Base-by-base conservation (phyloP, 2,329 filamentous ascomycete genomes). In the Paecilomyces variotii region DNA sequence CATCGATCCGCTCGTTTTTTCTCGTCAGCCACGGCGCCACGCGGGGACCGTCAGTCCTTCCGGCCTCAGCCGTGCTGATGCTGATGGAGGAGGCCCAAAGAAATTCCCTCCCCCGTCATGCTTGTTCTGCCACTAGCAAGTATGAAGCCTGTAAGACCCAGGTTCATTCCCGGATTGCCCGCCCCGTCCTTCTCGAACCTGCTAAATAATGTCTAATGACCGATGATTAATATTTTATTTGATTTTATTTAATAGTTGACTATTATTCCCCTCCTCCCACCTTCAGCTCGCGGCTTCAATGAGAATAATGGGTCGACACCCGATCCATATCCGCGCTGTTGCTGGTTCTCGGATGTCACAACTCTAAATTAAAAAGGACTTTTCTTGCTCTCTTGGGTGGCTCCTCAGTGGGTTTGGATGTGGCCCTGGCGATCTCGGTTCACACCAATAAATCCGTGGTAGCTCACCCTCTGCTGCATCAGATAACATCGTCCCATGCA, bases 11-110 rank as follows among this genome's bases (percentile, higher is more conserved):
- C 6, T 19, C 26, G 51, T 53, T 19, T 19, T 54, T 25, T 54
- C 53, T 54, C n/a, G 14, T 34, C 53, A 54, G 53, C 53, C 53
- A 54, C 53, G 25, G 53, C 53, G 53, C 53, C 53, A 54, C 53
- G 53, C 53, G 51, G 51, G 51, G 51, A 30, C 25, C 7, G 11
- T 5, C 9, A 19, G 51, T 26, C 12, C 28, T 54, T 54, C 53
- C 53, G 53, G 53, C 27, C 39, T 45, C 39, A 19, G 39, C 39
- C 39, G 39, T 45, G 39, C 39, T 45, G 39, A 45, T 45, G 39
- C 39, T 45, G 39, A 45, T 45, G 39, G n/a, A 45, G 39, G n/a
- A 45, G 39, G 39, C 39, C 39, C 39, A 24, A 45, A 45, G 9
- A 45, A 45, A 34, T 19, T 19, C 19, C 19, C 19, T 19, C 19